Evolutionary conservation across 176 grass and related monocot species (phyloP), one percentile per base, ranked within the genome.

Genomic region (Carex pumila): DNA sequence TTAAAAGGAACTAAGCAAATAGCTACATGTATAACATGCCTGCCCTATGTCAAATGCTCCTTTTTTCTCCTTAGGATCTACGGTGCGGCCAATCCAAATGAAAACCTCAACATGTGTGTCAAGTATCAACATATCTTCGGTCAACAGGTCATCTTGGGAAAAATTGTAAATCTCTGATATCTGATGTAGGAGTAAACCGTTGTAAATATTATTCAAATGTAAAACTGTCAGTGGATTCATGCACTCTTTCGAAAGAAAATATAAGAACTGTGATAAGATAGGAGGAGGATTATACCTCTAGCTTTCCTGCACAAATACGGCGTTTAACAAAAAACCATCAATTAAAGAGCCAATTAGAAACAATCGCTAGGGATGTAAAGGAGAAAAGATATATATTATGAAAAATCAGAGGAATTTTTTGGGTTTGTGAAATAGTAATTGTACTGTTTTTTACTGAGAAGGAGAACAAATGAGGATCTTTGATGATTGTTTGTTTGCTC

Each of bases 141-240:
- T 95, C 83, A 98, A 87, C 41, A 98, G 84, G 89, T 98, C 92
- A 85, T 98, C 95, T 98, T 98, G 95, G 62, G 92, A 93, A 88
- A 95, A 98, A 88, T 98, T 98, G 75, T 78, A 95, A 85, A 95
- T 82, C 84, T 98, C 92, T 12, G 75, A 83, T 83, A 95, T 89
- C 92, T 98, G 62, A 32, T 82, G 53, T 41, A n/a, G n/a, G 7
- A 79, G 9, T 49, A 79, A 78, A 79, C 3, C 53, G 57, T 56
- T 65, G 31, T 17, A 80, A 8, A 19, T 57, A 86, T 10, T 34
- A 65, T 8, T 12, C 18, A 73, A 50, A 73, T 73, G 39, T 5
- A 65, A 65, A 65, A 63, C 54, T 14, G 53, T 56, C 14, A 14
- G 12, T 14, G 12, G 14, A 56, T 56, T 56, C 54, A 14, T 56